These are phyloP conservation scores for Tinospora cordifolia DNA, from an alignment of 164 flowering plant species.

Conservation along the genomic window DNA sequence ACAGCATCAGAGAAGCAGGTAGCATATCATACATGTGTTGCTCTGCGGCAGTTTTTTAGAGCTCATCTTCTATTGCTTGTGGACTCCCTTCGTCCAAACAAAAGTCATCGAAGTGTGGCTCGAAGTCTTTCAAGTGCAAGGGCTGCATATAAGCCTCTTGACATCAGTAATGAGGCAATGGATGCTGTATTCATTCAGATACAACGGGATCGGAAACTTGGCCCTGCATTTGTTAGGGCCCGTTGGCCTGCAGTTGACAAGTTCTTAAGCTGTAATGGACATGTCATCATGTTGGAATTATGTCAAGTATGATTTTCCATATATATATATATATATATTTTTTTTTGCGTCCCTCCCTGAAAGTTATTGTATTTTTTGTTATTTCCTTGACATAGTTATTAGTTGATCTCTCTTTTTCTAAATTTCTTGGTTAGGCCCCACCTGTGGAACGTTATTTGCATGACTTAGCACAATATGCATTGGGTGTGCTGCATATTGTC, in stretches of 20 bases:
- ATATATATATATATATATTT: too few relatives aligned
- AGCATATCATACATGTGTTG: slow-evolving; percentile 85
- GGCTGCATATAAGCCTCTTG: slow-evolving; percentile 93
- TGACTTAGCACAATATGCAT: slow-evolving; percentile 96
- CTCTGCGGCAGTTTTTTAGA: slow-evolving; percentile 87
- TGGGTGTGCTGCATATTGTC: slow-evolving; percentile 88
- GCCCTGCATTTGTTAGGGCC: slow-evolving; percentile 79
- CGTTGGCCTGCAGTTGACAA: slow-evolving; percentile 83
- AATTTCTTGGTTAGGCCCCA: slow-evolving; percentile 57
- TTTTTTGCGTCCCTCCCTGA: background rate
- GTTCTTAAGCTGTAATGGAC: slow-evolving; percentile 70
- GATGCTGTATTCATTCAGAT: slow-evolving; percentile 81
- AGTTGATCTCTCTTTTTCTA: background rate
- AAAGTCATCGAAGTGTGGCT: slow-evolving; percentile 55
- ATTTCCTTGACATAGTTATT: background rate
- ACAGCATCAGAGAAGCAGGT: slow-evolving; percentile 92
- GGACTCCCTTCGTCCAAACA: slow-evolving; percentile 88
- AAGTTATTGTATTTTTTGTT: slow-evolving; percentile 2
- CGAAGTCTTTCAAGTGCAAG: slow-evolving; percentile 58
- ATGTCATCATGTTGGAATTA: slow-evolving; percentile 77
- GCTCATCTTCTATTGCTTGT: slow-evolving; percentile 90
- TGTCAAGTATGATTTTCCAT: slow-evolving; percentile 52
- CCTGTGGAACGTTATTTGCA: slow-evolving; percentile 94
- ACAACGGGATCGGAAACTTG: slow-evolving; percentile 91
- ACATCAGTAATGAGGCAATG: slow-evolving; percentile 83